Evolutionary conservation across 1,284 basidiomycete species (phyloP), one percentile per base, ranked within the genome.

Genomic region (Leccinum fuscescens): DNA sequence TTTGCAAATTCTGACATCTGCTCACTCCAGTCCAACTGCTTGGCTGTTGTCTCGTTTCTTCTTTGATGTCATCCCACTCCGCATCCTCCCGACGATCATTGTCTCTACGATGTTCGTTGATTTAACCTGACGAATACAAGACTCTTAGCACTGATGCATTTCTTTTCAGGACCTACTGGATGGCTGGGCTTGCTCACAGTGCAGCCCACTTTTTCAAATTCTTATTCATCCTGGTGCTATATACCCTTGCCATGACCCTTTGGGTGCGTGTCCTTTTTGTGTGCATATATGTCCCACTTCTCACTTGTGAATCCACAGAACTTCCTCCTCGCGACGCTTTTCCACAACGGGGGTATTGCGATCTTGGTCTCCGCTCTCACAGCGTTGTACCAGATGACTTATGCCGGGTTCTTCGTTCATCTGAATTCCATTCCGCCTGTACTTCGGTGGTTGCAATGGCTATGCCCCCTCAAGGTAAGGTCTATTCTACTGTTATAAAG

Each of bases 381-480:
- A 7, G 87, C 87, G 27, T 79, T 94, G 11, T 93, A 89, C 74
- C 86, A 92, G 70, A 92, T 91, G 88, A 92, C 90, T 0, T 93
- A 84, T 68, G 90, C 91, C 1, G 92, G 92, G 22, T 91, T 92
- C 77, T 91, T 96, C 72, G 91, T 94, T 54, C 90, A 95, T 71
- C 79, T 95, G 59, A 75, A 78, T 61, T 79, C 82, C 59, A 94
- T 95, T 62, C 92, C 93, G 1, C 89, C 89, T 1, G 91, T 92
- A 1, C 79, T 95, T 2, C 83, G 93, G 12, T 95, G 93, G 93
- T 77, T 96, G 52, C 89, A 94, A 69, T 96, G 91, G 89, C 59
- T 87, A 52, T 82, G 82, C 59, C 83, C 85, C 54, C 78, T 87
- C 33, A 86, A 86, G 54, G 73, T 75, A 53, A n/a, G 62, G 42